Percentiles rank a stretch among this genome's conserved stretches.
Conservation (phyloP, 148 eudicot genomes). For the Rhododendron kiyosumense region DNA sequence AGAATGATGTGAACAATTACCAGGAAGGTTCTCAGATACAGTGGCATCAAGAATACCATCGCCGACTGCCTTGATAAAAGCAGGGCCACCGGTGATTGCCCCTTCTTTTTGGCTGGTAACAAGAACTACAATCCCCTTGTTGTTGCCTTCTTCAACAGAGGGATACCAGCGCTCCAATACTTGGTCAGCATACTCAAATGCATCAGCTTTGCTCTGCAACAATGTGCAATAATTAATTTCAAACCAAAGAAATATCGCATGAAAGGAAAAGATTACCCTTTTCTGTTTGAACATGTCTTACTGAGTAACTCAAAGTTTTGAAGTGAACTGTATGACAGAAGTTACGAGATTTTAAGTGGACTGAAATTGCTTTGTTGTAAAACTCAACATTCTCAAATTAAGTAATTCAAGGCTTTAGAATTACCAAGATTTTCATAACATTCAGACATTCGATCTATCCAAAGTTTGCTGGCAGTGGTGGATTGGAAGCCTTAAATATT, state of each 20-base stretch:
- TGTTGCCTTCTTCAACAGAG: slow-evolving; percentile 74
- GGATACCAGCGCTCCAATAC: slow-evolving; percentile 95
- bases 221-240: slow-evolving; percentile 1
- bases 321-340: neutral
- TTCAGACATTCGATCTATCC: neutral
- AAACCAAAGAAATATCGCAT: neutral
- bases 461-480: neutral
- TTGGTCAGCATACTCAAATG: slow-evolving; percentile 98
- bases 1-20: slow-evolving; percentile 23
- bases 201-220: slow-evolving; percentile 98
- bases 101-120: slow-evolving; percentile 99
- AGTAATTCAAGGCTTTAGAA: neutral
- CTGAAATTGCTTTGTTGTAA: neutral
- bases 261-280: neutral
- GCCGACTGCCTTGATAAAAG: slow-evolving; percentile 92
- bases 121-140: slow-evolving; percentile 90
- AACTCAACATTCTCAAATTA: neutral
- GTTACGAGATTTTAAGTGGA: neutral
- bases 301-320: neutral
- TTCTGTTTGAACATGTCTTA: neutral
- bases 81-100: slow-evolving; percentile 94
- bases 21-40: slow-evolving; percentile 94
- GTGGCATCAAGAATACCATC: slow-evolving; percentile 87
- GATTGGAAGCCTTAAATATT: neutral
- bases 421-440: neutral